Conservation (phyloP, 2,329 filamentous ascomycete species). For the Colletotrichum coccodes region DNA sequence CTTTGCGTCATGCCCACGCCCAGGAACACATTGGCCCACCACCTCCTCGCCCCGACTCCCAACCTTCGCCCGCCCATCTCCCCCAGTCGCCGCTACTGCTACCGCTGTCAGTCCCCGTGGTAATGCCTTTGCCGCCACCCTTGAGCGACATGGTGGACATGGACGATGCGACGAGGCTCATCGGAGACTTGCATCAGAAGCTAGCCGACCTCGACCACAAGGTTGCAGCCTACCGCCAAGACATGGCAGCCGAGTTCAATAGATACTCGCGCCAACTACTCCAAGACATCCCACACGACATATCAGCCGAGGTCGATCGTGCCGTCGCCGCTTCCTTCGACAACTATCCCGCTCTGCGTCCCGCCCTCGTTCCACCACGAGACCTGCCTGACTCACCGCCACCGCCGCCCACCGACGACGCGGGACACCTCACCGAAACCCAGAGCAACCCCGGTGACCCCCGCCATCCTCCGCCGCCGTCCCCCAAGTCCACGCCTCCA, state of each 20-base stretch:
- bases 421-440: constrained; percentile 10
- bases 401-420: constrained; percentile 37
- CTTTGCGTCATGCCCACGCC: constrained; percentile 32
- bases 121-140: constrained; percentile 1
- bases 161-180: constrained; percentile 59
- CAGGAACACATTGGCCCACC: constrained; percentile 32
- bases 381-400: constrained; percentile 46
- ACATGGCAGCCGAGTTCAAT: constrained; percentile 67
- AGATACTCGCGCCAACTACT: constrained; percentile 63
- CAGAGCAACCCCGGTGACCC: constrained; percentile 9
- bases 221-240: constrained; percentile 65
- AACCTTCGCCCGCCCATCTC: constrained; percentile 13
- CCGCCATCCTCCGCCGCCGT: constrained; percentile 13
- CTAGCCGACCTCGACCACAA: constrained; percentile 66
- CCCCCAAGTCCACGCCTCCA: constrained; percentile 23
- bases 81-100: constrained; percentile 27
- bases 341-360: constrained; percentile 57
- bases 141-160: constrained; percentile 41
- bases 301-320: constrained; percentile 57
- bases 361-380: constrained; percentile 42
- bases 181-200: constrained; percentile 63
- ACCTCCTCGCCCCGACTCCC: constrained; percentile 26
- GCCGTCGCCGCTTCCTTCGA: constrained; percentile 56
- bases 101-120: constrained; percentile 1
- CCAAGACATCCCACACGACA: constrained; percentile 55